Conservation (phyloP, 208 protist species). For the Leishmania tarentolae region DNA sequence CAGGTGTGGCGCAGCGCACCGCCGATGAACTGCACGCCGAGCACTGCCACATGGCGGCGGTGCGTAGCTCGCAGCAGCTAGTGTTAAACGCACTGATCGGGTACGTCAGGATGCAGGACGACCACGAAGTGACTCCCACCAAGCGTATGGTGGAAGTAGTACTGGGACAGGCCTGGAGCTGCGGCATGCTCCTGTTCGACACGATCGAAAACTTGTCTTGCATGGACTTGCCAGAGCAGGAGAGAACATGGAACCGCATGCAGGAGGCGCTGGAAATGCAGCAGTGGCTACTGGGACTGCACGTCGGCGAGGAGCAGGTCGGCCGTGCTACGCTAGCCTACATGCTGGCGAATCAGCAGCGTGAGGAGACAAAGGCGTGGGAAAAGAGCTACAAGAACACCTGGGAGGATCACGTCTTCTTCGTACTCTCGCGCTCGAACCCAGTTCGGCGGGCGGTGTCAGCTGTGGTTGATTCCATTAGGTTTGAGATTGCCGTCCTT, state of each 20-base stretch:
- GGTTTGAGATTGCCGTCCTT: slow-evolving; percentile 73
- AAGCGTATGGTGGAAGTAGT: slow-evolving; percentile 78
- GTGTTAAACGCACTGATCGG: slow-evolving; percentile 82
- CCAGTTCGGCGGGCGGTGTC: slow-evolving; percentile 52
- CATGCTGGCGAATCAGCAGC: slow-evolving; percentile 77
- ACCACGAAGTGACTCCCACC: slow-evolving; percentile 63
- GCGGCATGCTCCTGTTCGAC: slow-evolving; percentile 90
- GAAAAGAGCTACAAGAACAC: slow-evolving; percentile 47
- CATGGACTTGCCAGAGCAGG: slow-evolving; percentile 59
- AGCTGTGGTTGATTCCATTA: slow-evolving; percentile 52
- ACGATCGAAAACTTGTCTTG: slow-evolving; percentile 85
- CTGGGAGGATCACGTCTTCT: slow-evolving; percentile 77
- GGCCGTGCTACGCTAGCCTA: slow-evolving; percentile 89
- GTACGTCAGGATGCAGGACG: slow-evolving; percentile 75
- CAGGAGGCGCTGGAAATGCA: slow-evolving; percentile 82
- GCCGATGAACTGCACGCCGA: slow-evolving; percentile 81
- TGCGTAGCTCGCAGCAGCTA: slow-evolving; percentile 78
- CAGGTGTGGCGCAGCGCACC: slow-evolving; percentile 67
- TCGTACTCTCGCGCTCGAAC: slow-evolving; percentile 62
- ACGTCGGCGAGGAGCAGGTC: slow-evolving; percentile 91
- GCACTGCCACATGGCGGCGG: slow-evolving; percentile 89
- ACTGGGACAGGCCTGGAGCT: slow-evolving; percentile 89
- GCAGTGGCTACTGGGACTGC: slow-evolving; percentile 86
- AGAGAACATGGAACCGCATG: slow-evolving; percentile 77
- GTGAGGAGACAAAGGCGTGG: slow-evolving; percentile 45